Evolutionary conservation across 2,329 filamentous ascomycete species (phyloP).

Genomic region (Saccharata proteae): DNA sequence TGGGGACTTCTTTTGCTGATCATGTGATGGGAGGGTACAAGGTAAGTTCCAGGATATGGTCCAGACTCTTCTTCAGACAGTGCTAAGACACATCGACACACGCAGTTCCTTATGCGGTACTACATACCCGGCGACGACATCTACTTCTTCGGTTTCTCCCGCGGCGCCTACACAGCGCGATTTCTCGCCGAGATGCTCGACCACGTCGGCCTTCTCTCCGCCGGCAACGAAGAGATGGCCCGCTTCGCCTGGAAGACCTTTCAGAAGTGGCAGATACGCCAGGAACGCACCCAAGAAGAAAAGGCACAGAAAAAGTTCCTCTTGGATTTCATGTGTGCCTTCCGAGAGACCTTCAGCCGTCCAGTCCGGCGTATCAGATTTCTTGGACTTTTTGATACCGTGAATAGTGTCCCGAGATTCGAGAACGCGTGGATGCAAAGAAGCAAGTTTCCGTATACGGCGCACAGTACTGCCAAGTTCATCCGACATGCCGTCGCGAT

Average conservation of each 20-base stretch:
- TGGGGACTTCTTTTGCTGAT: constrained; percentile 69
- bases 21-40: constrained; percentile 77
- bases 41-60: constrained; percentile 60
- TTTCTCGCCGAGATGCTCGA: constrained; percentile 70
- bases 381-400: constrained; percentile 69
- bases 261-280: constrained; percentile 56
- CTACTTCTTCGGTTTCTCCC: constrained; percentile 37
- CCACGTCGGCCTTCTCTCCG: constrained; percentile 64
- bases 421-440: constrained; percentile 67
- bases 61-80: constrained; percentile 36
- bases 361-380: constrained; percentile 64
- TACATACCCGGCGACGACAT: constrained; percentile 36
- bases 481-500: constrained; percentile 60
- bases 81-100: not conserved
- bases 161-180: constrained; percentile 39
- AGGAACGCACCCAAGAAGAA: constrained; percentile 29
- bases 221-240: constrained; percentile 78
- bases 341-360: constrained; percentile 68
- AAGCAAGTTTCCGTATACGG: constrained; percentile 60
- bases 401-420: constrained; percentile 68
- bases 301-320: constrained; percentile 46
- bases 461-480: constrained; percentile 42
- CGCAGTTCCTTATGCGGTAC: constrained; percentile 36
- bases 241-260: constrained; percentile 77
- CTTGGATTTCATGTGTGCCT: constrained; percentile 64